Evolutionary conservation across 768 basidiomycete genomes (phyloP), one percentile per base, ranked within the genome.

Genomic region (Lactarius indigo): DNA sequence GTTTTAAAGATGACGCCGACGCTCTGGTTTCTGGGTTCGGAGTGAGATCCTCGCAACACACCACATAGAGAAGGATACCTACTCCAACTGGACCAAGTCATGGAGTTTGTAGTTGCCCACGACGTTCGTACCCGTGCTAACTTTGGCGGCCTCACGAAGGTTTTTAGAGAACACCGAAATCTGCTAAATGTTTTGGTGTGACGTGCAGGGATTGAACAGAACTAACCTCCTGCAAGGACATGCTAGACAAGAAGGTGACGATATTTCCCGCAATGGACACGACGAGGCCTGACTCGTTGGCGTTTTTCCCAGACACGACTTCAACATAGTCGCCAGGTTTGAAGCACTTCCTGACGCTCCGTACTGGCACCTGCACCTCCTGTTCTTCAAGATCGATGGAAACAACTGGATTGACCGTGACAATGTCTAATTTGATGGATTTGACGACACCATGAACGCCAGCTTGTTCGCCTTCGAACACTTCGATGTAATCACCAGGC

Each of bases 241-340:
- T 91, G 75, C 98, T 96, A n/a, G 94, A 96, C 71, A 97, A 78
- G 79, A 98, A 95, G 1, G 96, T 97, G 17, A 98, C 92, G 30
- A 94, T 87, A 61, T 95, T 93, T 72, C 93, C 92, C 5, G 90
- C 82, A 23, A 96, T 89, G 28, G 94, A 90, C 28, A 98, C 91
- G 41, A 98, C 96, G 72, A 98, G 83, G 79, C 97, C 97, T 3
- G 95, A 96, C 77, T 97, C 96, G 73, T 96, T 93, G 8, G 87
- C 85, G 74, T 98, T 97, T 77, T 94, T 89, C 30, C 97, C 97
- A 20, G 88, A 84, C 88, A 98, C 94, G 64, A 98, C 96, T 79
- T 98, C 98, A 78, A 98, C 94, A 73, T 99, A 96, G 78, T 98
- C 96, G 73, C 97, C 97, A 63, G 94, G 85, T 75, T 94, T 95